Base-by-base conservation (phyloP, 176 grass and related monocot species). In the Musa acuminata region DNA sequence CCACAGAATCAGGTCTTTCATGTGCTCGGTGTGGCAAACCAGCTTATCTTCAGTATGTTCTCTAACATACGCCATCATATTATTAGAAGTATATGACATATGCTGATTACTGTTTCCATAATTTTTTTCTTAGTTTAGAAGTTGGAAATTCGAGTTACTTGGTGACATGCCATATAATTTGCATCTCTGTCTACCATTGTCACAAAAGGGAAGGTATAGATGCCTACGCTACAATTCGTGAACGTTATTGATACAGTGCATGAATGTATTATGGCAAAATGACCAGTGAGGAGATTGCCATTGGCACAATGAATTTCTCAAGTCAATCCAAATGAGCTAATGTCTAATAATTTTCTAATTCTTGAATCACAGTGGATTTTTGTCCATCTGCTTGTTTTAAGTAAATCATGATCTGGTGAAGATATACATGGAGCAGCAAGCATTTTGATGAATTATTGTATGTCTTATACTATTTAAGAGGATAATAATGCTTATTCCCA, bases 1-100 rank as follows among this genome's bases (percentile, higher is more conserved):
- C 20, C 2, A 10, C 82, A 14, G 95, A 94, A 71, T 78, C 84
- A 43, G 81, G 81, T 26, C 48, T 87, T 50, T 71, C 79, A 64
- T 99, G 90, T 81, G 86, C 74, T 80, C 88, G 81, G 75, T 99
- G 95, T 71, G 90, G 90, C 75, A 93, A 98, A 81, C 94, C 94
- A 17, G 94, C 90, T 52, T 62, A 52, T 14, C 85, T 98, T 14
- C 94, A 93, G 90, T 98, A 87, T 60, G 84, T 72, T 2, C 69
- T 50, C 49, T 8, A 51, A 43, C 35, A 43, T 43, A 43, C 35
- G 35, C 35, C 35, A 43, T 43, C 35, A 43, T 43, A 17, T 60
- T 60, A 20, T 60, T 17, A n/a, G 5, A 60, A n/a, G 4, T 60
- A n/a, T 9, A n/a, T 43, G 35, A 43, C 3, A 6, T 43, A 43